These are phyloP conservation scores for Podospora pseudoanserina DNA, from an alignment of 495 filamentous ascomycete species.

Conservation along the genomic window DNA sequence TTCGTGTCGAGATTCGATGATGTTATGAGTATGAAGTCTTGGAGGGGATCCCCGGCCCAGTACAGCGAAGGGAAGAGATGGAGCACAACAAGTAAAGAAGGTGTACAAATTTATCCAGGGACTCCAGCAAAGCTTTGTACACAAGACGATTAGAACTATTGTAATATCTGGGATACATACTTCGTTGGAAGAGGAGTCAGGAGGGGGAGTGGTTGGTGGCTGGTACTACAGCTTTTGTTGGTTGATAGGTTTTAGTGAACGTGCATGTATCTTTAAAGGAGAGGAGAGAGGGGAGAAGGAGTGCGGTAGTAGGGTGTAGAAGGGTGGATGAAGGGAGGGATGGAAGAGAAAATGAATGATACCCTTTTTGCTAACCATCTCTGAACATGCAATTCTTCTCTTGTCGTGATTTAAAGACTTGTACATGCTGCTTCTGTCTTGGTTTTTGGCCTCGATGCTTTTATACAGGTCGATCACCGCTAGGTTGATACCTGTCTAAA, in stretches of 20 bases:
- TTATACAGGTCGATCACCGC: no score
- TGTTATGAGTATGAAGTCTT: neutral
- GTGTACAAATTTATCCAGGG: neutral
- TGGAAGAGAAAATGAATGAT: conserved; percentile 23
- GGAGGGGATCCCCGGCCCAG: neutral
- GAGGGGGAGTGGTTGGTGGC: neutral
- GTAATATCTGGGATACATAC: conserved; percentile 1
- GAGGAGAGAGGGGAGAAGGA: neutral
- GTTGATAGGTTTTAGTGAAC: neutral
- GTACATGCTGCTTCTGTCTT: no score
- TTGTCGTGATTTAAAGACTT: no score
- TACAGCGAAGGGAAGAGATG: neutral
- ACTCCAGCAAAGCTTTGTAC: neutral
- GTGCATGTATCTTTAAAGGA: neutral
- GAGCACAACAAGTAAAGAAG: neutral
- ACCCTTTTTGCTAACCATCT: conserved; percentile 14
- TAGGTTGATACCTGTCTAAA: no score
- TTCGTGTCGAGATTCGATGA: neutral
- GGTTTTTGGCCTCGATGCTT: no score
- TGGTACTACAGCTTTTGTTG: neutral
- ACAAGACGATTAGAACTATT: neutral
- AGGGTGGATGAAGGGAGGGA: neutral
- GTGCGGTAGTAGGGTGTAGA: neutral
- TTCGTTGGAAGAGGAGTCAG: neutral
- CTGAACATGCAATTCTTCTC: no score